These are phyloP conservation scores for Acer campestre DNA, from an alignment of 345 rosid species.

Conservation along the genomic window DNA sequence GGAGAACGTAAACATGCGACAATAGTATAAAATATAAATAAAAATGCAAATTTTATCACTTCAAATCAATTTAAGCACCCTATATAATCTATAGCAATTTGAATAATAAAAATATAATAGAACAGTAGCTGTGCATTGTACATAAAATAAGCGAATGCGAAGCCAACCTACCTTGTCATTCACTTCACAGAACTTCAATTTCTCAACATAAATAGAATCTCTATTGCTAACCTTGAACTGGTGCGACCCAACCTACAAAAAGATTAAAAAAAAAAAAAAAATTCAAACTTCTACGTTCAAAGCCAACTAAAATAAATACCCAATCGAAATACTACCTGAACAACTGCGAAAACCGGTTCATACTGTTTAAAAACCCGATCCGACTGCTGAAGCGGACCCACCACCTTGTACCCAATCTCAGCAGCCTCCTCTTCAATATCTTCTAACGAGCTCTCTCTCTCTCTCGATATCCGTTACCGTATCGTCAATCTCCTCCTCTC, in stretches of 20 bases:
- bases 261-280: conserved; percentile 13
- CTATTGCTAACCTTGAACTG: conserved; percentile 97
- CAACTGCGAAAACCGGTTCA: conserved; percentile 84
- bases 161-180: conserved; percentile 69
- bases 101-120: not conserved
- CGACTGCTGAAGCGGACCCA: conserved; percentile 58
- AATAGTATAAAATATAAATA: not conserved
- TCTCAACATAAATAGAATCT: conserved; percentile 79
- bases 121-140: no score
- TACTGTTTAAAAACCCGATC: conserved; percentile 67
- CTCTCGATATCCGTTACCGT: conserved; percentile 38
- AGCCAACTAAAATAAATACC: not conserved
- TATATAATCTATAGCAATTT: not conserved
- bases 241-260: conserved; percentile 76
- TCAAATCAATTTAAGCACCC: not conserved
- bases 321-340: conserved; percentile 58
- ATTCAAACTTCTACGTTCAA: not conserved
- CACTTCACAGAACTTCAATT: conserved; percentile 88
- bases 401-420: conserved; percentile 78
- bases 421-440: conserved; percentile 82
- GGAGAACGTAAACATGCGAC: not conserved
- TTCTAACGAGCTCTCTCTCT: conserved; percentile 58
- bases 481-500: no score
- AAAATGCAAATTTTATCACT: not conserved
- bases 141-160: not conserved